Percentiles rank a stretch among this genome's conserved stretches.
phyloP scores from a whole-genome alignment of 2,329 filamentous ascomycete genomes.

The Monilinia fructigena region DNA sequence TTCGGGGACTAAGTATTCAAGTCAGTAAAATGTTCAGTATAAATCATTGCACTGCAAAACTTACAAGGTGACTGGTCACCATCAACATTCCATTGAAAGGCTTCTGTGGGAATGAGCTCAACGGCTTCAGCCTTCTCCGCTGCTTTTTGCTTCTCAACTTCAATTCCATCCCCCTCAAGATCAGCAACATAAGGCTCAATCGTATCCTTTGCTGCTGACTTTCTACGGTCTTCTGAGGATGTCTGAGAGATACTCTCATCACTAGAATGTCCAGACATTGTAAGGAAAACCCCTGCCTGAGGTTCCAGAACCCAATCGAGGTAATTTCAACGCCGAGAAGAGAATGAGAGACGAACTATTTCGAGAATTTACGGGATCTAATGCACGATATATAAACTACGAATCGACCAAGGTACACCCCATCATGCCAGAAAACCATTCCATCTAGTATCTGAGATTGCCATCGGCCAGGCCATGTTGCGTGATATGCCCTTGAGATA shows the following conservation, averaged over 20 bases:
- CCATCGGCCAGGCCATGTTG: background rate
- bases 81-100: conserved; percentile 9
- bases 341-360: background rate
- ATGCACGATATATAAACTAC: background rate
- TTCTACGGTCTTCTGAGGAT: no score
- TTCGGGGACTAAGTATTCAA: background rate
- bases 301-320: background rate
- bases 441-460: background rate
- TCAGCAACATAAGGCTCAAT: background rate
- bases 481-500: conserved; percentile 8
- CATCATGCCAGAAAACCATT: background rate
- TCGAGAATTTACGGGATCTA: background rate
- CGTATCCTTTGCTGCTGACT: background rate
- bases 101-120: conserved; percentile 10
- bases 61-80: conserved; percentile 11
- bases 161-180: conserved; percentile 3
- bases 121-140: background rate
- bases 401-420: background rate
- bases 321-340: background rate
- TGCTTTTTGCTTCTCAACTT: background rate
- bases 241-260: background rate
- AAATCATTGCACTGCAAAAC: background rate
- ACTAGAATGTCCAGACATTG: background rate
- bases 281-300: background rate
- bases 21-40: background rate